Percentiles rank a stretch among this genome's conserved stretches.
Conservation (phyloP, 768 basidiomycete species). For the Leccinum broughii region DNA sequence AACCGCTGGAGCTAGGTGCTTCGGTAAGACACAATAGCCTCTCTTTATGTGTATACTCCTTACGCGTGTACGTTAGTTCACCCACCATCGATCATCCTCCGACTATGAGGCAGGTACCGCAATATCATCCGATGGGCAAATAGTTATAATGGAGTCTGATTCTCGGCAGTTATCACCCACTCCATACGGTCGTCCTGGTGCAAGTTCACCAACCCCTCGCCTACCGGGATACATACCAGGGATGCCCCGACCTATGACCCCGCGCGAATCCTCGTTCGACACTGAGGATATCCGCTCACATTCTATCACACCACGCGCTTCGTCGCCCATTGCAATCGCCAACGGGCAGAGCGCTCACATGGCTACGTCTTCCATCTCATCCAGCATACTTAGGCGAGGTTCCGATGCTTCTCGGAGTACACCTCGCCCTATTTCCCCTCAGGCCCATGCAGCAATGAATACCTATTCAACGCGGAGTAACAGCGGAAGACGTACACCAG, state of each 20-base stretch:
- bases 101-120: conserved; percentile 68
- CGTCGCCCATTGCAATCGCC: conserved; percentile 52
- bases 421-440: conserved; percentile 51
- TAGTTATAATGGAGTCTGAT: conserved; percentile 44
- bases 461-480: conserved; percentile 57
- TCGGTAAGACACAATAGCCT: conserved; percentile 26
- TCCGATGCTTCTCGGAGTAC: conserved; percentile 55
- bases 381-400: conserved; percentile 49
- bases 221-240: conserved; percentile 87
- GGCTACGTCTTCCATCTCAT: conserved; percentile 36
- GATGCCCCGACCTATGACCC: conserved; percentile 90
- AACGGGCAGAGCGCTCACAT: conserved; percentile 38
- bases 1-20: conserved; percentile 16
- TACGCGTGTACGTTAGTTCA: conserved; percentile 19
- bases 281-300: conserved; percentile 73
- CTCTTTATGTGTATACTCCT: conserved; percentile 18
- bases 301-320: conserved; percentile 73
- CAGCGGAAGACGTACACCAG: conserved; percentile 68
- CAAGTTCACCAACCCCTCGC: conserved; percentile 50
- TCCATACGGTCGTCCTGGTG: conserved; percentile 51
- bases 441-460: conserved; percentile 37
- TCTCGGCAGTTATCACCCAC: conserved; percentile 60
- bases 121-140: conserved; percentile 63
- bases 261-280: conserved; percentile 66
- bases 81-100: conserved; percentile 37